Conservation (phyloP, 2,329 filamentous ascomycete genomes). For the Penicillium brasilianum region DNA sequence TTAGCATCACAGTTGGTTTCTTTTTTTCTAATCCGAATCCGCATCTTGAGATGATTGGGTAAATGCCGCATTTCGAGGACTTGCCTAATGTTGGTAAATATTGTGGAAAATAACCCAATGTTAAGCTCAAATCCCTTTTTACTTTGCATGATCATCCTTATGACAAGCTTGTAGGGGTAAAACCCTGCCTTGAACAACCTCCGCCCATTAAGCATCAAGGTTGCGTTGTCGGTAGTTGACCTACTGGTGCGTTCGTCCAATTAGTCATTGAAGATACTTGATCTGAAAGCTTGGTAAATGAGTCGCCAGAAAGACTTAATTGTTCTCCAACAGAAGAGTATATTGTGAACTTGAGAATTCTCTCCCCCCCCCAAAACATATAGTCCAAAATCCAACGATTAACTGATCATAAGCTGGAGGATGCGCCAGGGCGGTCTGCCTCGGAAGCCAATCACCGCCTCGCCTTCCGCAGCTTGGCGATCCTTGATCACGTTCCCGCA, state of each 20-base stretch:
- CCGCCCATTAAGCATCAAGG: not conserved
- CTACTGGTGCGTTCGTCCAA: not conserved
- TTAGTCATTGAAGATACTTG: not conserved
- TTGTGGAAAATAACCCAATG: not conserved
- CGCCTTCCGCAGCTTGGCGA: not conserved
- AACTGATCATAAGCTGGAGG: too few species aligned
- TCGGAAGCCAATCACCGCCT: not conserved
- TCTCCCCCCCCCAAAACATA: too few species aligned
- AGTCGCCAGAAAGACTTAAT: not conserved
- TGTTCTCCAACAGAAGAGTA: not conserved
- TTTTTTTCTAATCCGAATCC: not conserved
- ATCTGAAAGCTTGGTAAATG: not conserved
- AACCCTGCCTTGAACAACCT: not conserved
- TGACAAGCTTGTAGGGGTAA: not conserved
- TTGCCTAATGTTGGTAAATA: not conserved
- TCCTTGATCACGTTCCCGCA: conserved; percentile 2
- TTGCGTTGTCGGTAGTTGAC: not conserved
- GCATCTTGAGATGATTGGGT: not conserved
- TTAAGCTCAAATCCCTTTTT: not conserved
- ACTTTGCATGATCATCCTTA: not conserved
- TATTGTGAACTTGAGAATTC: not conserved
- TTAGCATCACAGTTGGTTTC: not conserved
- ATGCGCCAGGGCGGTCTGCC: not conserved
- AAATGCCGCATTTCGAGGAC: not conserved
- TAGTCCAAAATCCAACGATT: not conserved